A percentile compares a stretch with the other conserved stretches of the same genome.
phyloP scores from a whole-genome alignment of 352 stramenopile genomes.

The Phytophthora cactorum region DNA sequence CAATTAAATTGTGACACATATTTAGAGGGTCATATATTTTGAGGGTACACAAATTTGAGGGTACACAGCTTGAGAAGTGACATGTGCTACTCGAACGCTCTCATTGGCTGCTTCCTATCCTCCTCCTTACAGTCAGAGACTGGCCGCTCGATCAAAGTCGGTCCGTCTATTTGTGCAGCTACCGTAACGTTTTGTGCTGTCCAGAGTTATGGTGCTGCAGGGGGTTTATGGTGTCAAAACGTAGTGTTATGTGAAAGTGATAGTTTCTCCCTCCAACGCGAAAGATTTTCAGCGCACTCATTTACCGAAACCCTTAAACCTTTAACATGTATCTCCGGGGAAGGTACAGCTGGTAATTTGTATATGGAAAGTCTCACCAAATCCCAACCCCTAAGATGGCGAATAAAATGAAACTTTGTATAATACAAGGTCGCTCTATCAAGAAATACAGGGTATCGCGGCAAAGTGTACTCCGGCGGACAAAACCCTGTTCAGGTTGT shows the following conservation, averaged over 20 bases:
- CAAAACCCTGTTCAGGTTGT: too few species aligned
- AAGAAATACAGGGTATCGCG: too few species aligned
- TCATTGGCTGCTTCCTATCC: neutral
- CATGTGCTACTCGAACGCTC: neutral
- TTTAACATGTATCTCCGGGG: too few species aligned
- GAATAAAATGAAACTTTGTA: too few species aligned
- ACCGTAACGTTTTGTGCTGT: neutral
- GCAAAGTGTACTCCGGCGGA: too few species aligned
- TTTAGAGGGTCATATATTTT: too few species aligned
- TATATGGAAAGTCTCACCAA: too few species aligned
- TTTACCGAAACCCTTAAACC: too few species aligned
- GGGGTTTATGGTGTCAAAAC: neutral
- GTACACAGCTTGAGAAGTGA: neutral
- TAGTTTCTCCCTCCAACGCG: neutral
- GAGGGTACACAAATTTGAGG: neutral
- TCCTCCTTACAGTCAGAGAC: neutral
- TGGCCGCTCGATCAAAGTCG: neutral
- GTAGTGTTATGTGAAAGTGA: neutral
- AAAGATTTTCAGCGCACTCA: too few species aligned
- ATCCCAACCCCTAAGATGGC: too few species aligned
- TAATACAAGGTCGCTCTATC: too few species aligned
- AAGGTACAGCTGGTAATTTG: too few species aligned
- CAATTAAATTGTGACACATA: neutral
- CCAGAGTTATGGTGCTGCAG: neutral
- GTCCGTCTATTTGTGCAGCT: neutral